Conservation (phyloP, 73 alveolate genomes). For the Effrenium voratum region DNA sequence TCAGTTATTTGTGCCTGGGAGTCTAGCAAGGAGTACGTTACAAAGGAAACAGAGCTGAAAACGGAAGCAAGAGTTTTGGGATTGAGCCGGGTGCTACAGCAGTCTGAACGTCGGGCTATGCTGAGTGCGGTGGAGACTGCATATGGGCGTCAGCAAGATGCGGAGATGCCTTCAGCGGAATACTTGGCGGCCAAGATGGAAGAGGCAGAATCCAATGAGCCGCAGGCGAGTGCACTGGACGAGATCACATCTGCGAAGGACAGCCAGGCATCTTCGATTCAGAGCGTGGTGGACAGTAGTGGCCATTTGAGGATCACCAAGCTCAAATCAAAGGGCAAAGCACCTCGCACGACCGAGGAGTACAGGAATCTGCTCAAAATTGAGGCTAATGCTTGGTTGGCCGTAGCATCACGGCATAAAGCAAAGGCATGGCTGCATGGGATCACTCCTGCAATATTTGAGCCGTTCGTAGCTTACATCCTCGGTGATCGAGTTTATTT, state of each 20-base stretch:
- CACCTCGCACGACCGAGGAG: neutral
- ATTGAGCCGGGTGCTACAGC: neutral
- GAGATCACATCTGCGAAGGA: neutral
- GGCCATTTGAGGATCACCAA: neutral
- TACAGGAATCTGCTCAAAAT: neutral
- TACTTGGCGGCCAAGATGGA: conserved; percentile 10
- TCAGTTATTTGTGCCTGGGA: conserved; percentile 4
- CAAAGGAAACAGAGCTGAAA: neutral
- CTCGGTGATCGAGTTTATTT: neutral
- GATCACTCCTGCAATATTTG: neutral
- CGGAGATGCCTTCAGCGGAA: neutral
- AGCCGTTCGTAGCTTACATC: neutral
- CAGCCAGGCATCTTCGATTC: neutral
- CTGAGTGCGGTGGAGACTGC: neutral
- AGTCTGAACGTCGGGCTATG: neutral
- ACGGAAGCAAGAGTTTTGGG: conserved; percentile 15
- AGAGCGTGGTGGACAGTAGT: neutral
- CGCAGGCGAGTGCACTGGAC: neutral
- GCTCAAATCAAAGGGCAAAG: neutral
- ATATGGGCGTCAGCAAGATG: neutral
- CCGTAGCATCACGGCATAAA: neutral
- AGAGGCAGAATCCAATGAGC: neutral
- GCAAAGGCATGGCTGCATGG: neutral
- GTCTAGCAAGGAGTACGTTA: neutral
- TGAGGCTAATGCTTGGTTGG: neutral